These are phyloP conservation scores for Agrocybe chaxingu DNA, from an alignment of 768 basidiomycete species.

Conservation along the genomic window DNA sequence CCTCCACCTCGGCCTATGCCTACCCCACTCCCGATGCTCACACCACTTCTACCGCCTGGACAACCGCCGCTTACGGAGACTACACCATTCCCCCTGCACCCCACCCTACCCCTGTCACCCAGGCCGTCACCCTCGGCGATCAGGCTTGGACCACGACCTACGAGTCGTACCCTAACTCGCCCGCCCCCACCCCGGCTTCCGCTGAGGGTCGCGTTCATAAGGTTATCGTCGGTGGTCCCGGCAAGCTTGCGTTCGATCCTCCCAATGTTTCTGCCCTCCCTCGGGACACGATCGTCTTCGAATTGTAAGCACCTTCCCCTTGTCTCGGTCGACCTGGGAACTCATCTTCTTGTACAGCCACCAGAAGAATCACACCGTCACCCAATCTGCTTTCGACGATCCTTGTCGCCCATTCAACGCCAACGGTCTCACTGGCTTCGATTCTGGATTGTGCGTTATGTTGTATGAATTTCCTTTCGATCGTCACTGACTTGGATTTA, in stretches of 20 bases:
- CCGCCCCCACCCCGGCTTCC: conserved; percentile 50
- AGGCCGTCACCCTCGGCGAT: conserved; percentile 40
- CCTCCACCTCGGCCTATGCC: conserved; percentile 12
- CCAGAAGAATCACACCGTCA: conserved; percentile 67
- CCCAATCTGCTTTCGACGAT: conserved; percentile 57
- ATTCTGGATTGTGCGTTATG: conserved; percentile 52
- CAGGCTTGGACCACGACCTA: conserved; percentile 57
- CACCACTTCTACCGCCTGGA: conserved; percentile 17
- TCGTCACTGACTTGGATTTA: background rate
- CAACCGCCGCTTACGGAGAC: conserved; percentile 48
- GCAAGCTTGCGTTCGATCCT: conserved; percentile 48
- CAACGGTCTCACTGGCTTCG: conserved; percentile 42
- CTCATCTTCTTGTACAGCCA: conserved; percentile 32
- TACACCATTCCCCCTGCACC: conserved; percentile 51
- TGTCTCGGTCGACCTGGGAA: background rate
- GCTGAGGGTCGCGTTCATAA: conserved; percentile 43
- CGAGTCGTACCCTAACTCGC: conserved; percentile 51
- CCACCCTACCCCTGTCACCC: conserved; percentile 38
- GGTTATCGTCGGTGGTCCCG: conserved; percentile 53
- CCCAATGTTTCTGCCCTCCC: conserved; percentile 45
- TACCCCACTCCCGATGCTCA: conserved; percentile 18
- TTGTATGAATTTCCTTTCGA: background rate
- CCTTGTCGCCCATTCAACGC: conserved; percentile 49
- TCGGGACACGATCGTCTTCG: conserved; percentile 55
- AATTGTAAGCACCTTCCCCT: conserved; percentile 41